Base-by-base conservation (phyloP, 176 grass and related monocot species). In the Juncus effusus region DNA sequence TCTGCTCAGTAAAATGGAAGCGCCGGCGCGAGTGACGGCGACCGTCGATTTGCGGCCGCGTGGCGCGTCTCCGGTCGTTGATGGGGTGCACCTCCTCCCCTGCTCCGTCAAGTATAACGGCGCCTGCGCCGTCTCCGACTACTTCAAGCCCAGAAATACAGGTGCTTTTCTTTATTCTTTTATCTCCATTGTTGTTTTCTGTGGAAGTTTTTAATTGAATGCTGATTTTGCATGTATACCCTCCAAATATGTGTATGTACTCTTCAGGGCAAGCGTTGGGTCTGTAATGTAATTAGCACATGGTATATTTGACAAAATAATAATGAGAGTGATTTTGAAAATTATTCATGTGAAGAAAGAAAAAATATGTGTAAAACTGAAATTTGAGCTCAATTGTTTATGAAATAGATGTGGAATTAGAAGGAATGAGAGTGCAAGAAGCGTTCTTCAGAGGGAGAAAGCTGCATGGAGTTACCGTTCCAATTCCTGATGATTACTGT, bases 361-460 rank as follows among this genome's bases (percentile, higher is more conserved):
- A 16, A 10, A 13, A 38, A 13, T 36, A 54, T 54, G 7, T n/a
- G 38, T 54, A 7, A 54, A 69, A 1, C 3, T 1, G 5, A 54
- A 53, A 69, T 54, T 55, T 19, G 13, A 13, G 54, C 36, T 58
- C 36, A 57, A 8, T 59, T 45, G 12, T n/a, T 71, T 36, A 12
- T 57, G 54, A 70, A 38, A 42, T 64, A 96, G 92, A 81, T 19
- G 62, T 72, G 61, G 82, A 85, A 52, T 71, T 92, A 63, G 93
- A 92, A n/a, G 85, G 85, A 11, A 56, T 91, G 56, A 81, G 15
- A 69, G 80, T 97, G 75, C 75, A 97, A 69, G 94, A 97, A 77
- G 80, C 85, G 1, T 92, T 86, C 82, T 92, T 92, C 67, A 84
- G 94, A 59, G 94, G 94, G 51, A 97, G 94, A 79, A 97, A 86